phyloP scores from a whole-genome alignment of 2,329 filamentous ascomycete genomes.

The Ophiostoma piceae region DNA sequence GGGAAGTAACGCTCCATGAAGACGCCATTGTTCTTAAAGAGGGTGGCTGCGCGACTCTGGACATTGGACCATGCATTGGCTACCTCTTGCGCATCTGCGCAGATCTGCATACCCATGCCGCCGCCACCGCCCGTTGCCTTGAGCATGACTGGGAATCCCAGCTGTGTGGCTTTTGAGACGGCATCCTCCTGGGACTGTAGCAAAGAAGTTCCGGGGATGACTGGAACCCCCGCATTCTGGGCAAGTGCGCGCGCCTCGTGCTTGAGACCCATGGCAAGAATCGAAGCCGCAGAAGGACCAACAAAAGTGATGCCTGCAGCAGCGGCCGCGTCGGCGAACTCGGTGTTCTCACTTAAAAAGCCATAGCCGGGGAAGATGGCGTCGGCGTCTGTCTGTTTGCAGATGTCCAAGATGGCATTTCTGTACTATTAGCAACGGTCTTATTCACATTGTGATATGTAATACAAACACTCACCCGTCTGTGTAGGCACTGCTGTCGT shows the following conservation, averaged over 20 bases:
- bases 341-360: slow-evolving; percentile 57
- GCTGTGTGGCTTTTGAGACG: slow-evolving; percentile 25
- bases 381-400: slow-evolving; percentile 43
- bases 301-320: slow-evolving; percentile 53
- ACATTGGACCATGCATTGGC: slow-evolving; percentile 43
- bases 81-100: slow-evolving; percentile 47
- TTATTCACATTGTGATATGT: background rate
- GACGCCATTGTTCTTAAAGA: slow-evolving; percentile 53
- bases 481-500: slow-evolving; percentile 13
- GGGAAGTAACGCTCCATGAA: slow-evolving; percentile 56
- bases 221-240: slow-evolving; percentile 40
- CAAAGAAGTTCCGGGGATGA: slow-evolving; percentile 36
- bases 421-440: slow-evolving; percentile 21
- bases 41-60: slow-evolving; percentile 46
- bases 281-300: slow-evolving; percentile 50
- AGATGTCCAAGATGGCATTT: slow-evolving; percentile 32
- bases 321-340: slow-evolving; percentile 50
- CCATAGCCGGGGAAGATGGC: slow-evolving; percentile 62
- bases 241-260: slow-evolving; percentile 49
- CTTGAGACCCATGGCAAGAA: slow-evolving; percentile 55
- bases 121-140: slow-evolving; percentile 78
- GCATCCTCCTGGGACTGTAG: slow-evolving; percentile 12
- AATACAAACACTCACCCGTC: background rate
- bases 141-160: slow-evolving; percentile 65
- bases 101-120: slow-evolving; percentile 78